Conservation (phyloP, 2,329 filamentous ascomycete genomes). For the Gyromitra esculenta region DNA sequence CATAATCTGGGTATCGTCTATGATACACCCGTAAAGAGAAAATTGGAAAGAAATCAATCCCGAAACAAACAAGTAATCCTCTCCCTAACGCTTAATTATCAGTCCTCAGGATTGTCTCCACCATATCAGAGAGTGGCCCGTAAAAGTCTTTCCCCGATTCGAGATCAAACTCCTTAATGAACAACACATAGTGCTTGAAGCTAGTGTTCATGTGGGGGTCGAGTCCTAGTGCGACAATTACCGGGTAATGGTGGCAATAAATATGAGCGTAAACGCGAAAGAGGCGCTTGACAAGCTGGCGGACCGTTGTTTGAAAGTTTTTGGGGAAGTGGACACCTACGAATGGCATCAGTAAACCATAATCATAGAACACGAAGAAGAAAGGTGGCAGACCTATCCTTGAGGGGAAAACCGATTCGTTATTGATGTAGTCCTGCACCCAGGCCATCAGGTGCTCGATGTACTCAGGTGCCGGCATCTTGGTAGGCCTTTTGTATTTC, state of each 20-base stretch:
- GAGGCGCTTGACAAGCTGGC: slow-evolving; percentile 98
- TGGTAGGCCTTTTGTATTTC: slow-evolving; percentile 92
- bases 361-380: not conserved
- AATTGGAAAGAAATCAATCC: not conserved
- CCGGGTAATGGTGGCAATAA: slow-evolving; percentile 99
- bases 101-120: slow-evolving; percentile 96
- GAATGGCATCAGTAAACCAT: slow-evolving; percentile 32
- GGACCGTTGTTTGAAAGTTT: slow-evolving; percentile 84
- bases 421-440: slow-evolving; percentile 95
- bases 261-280: slow-evolving; percentile 99
- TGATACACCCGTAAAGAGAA: slow-evolving; percentile 30
- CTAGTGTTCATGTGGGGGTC: slow-evolving; percentile 98
- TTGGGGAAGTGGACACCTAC: slow-evolving; percentile 92
- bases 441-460: slow-evolving; percentile 98
- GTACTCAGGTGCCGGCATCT: slow-evolving; percentile 96
- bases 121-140: slow-evolving; percentile 92
- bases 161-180: slow-evolving; percentile 94
- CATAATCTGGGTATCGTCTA: slow-evolving; percentile 12
- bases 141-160: slow-evolving; percentile 96
- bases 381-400: slow-evolving; percentile 73
- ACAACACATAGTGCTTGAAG: slow-evolving; percentile 99
- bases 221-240: slow-evolving; percentile 91
- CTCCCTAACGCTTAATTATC: slow-evolving; percentile 64
- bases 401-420: slow-evolving; percentile 93
- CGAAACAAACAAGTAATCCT: slow-evolving; percentile 9